Percentiles rank a stretch among this genome's conserved stretches.
These are phyloP conservation scores for Xylaria sp. DNA, from an alignment of 2,329 filamentous ascomycete species.

Conservation along the genomic window DNA sequence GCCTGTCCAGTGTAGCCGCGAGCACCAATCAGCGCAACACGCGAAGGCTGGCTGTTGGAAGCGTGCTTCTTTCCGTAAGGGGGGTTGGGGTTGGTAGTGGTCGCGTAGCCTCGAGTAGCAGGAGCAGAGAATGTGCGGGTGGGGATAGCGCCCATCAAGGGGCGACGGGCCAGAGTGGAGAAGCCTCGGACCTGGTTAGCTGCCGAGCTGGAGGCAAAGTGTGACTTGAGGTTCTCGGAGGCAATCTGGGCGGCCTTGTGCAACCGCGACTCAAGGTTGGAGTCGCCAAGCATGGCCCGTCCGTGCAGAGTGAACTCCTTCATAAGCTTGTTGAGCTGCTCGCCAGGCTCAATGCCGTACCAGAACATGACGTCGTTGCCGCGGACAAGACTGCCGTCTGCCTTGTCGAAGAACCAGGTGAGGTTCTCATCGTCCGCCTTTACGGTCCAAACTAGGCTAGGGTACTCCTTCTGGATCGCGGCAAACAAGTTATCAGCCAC, in stretches of 20 bases:
- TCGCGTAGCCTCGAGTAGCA: constrained; percentile 31
- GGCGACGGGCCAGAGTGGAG: constrained; percentile 52
- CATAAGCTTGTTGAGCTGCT: constrained; percentile 78
- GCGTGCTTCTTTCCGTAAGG: constrained; percentile 20
- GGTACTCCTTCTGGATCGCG: constrained; percentile 88
- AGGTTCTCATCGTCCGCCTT: constrained; percentile 94
- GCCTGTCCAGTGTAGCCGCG: constrained; percentile 86
- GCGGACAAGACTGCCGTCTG: constrained; percentile 81
- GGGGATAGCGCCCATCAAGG: constrained; percentile 27
- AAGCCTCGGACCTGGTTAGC: constrained; percentile 58
- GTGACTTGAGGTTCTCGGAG: constrained; percentile 44
- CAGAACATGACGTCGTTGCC: constrained; percentile 92
- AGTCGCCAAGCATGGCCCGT: constrained; percentile 79
- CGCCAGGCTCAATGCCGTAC: constrained; percentile 79
- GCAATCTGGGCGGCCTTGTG: constrained; percentile 70
- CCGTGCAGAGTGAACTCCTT: constrained; percentile 79
- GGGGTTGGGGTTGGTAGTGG: constrained; percentile 15
- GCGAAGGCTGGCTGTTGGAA: constrained; percentile 16
- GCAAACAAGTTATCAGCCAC: constrained; percentile 93
- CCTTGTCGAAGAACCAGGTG: constrained; percentile 97
- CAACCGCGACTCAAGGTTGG: constrained; percentile 81
- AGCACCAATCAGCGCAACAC: constrained; percentile 18
- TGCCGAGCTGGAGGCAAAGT: constrained; percentile 39
- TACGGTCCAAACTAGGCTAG: constrained; percentile 92
- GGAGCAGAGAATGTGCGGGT: constrained; percentile 25